Evolutionary conservation across 2,329 filamentous ascomycete species (phyloP).

Genomic region (Arachnomyces sp.): DNA sequence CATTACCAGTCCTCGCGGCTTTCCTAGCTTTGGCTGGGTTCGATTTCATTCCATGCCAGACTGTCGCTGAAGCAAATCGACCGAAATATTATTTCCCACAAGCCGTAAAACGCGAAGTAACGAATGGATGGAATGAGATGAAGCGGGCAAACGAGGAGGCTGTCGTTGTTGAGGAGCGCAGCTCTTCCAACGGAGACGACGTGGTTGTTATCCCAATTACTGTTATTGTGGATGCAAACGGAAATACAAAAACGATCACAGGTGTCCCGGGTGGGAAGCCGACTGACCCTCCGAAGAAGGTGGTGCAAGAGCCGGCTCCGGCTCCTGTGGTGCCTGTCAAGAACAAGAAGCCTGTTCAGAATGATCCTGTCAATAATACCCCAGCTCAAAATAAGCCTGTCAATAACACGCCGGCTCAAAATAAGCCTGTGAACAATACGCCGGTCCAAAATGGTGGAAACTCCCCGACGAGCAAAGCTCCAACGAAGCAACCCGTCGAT

Average conservation of each 20-base stretch:
- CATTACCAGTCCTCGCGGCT: slow-evolving; percentile 24
- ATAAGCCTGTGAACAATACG: too few relatives aligned
- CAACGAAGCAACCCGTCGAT: too few relatives aligned
- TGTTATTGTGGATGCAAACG: slow-evolving; percentile 7
- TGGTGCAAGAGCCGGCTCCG: too few relatives aligned
- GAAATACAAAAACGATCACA: slow-evolving; percentile 3
- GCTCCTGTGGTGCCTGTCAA: too few relatives aligned
- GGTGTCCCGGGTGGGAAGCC: too few relatives aligned
- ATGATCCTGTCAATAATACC: too few relatives aligned
- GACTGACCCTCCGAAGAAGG: too few relatives aligned
- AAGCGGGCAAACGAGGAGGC: not conserved
- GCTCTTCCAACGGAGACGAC: slow-evolving; percentile 7
- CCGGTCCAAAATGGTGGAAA: too few relatives aligned
- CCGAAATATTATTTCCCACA: slow-evolving; percentile 30
- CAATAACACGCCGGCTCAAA: too few relatives aligned
- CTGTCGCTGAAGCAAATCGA: slow-evolving; percentile 19
- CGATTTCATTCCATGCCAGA: slow-evolving; percentile 20
- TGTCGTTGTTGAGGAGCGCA: not conserved
- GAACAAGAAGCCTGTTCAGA: too few relatives aligned
- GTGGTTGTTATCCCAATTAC: slow-evolving; percentile 12
- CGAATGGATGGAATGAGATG: not conserved
- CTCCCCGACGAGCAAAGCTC: too few relatives aligned
- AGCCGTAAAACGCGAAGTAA: slow-evolving; percentile 19
- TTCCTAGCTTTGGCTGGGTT: slow-evolving; percentile 27
- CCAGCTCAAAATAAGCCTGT: too few relatives aligned